These are phyloP conservation scores for Flaveria ramosissima DNA, from an alignment of 129 eudicot species.

Conservation along the genomic window DNA sequence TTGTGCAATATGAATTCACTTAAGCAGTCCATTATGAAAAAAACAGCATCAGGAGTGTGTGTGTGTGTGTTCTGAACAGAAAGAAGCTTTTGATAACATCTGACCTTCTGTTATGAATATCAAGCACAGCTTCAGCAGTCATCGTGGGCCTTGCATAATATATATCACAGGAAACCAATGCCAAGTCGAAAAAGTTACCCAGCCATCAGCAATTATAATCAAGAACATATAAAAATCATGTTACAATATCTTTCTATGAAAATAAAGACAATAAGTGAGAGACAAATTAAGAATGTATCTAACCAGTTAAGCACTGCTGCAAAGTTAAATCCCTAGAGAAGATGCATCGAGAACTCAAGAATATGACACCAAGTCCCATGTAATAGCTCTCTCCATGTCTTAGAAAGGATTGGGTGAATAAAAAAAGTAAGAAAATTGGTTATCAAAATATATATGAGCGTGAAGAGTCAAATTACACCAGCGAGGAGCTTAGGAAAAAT, in stretches of 20 bases:
- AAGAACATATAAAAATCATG: no score
- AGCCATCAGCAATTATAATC: no score
- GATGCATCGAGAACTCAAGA: constrained; percentile 38
- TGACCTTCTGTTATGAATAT: constrained; percentile 70
- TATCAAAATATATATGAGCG: not conserved
- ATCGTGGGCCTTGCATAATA: constrained; percentile 68
- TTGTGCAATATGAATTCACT: not conserved
- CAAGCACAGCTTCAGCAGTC: constrained; percentile 64
- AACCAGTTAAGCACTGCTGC: constrained; percentile 84
- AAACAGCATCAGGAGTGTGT: not conserved
- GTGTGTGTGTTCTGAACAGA: not conserved
- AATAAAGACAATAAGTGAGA: not conserved
- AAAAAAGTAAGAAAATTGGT: not conserved
- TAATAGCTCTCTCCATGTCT: constrained; percentile 95
- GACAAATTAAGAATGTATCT: not conserved
- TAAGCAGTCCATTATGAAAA: not conserved
- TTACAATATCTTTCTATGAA: not conserved
- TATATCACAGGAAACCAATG: no score
- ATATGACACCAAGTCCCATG: constrained; percentile 67
- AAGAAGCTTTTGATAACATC: constrained; percentile 11
- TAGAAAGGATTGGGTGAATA: constrained; percentile 1
- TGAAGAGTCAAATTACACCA: not conserved
- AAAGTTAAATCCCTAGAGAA: constrained; percentile 65
- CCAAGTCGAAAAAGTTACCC: no score
- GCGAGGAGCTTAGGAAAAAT: not conserved